These are phyloP conservation scores for Hygrophoropsis aurantiaca DNA, from an alignment of 768 basidiomycete genomes.

Conservation along the genomic window DNA sequence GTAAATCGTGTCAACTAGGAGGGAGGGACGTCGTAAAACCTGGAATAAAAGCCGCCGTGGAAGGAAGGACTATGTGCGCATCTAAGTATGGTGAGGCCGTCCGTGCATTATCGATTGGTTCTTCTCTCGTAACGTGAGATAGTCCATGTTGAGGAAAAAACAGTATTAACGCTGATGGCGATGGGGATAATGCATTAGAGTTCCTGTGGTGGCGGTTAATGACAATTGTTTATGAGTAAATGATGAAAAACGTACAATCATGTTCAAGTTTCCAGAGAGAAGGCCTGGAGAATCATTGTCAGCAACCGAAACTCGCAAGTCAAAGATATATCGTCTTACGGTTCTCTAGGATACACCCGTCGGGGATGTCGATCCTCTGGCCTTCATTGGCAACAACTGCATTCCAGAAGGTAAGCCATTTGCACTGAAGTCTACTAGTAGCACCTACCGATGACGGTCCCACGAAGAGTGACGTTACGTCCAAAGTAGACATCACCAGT, in stretches of 20 bases:
- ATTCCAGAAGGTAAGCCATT: neutral
- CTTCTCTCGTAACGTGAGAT: constrained; percentile 5
- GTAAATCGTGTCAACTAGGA: too few species aligned
- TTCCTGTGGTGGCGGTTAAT: constrained; percentile 22
- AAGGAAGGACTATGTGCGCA: too few species aligned
- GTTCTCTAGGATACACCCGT: constrained; percentile 72
- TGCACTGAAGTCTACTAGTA: neutral
- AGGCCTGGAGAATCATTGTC: constrained; percentile 41
- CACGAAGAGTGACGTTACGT: constrained; percentile 60
- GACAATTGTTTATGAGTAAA: neutral
- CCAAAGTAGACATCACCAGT: constrained; percentile 69
- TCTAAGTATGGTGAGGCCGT: too few species aligned
- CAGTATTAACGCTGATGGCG: neutral
- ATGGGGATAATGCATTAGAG: constrained; percentile 19
- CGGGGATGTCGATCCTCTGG: constrained; percentile 71
- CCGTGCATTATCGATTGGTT: constrained; percentile 10
- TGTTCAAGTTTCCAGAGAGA: constrained; percentile 72
- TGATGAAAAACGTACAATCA: constrained; percentile 50
- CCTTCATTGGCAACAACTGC: constrained; percentile 74
- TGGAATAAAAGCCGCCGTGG: too few species aligned
- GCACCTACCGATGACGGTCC: constrained; percentile 58
- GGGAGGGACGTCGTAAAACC: too few species aligned
- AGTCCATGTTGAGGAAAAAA: constrained; percentile 5
- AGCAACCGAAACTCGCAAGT: constrained; percentile 2
- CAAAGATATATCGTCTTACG: constrained; percentile 33